Conservation (phyloP, 139 green algal species). For the Asterochloris erici region DNA sequence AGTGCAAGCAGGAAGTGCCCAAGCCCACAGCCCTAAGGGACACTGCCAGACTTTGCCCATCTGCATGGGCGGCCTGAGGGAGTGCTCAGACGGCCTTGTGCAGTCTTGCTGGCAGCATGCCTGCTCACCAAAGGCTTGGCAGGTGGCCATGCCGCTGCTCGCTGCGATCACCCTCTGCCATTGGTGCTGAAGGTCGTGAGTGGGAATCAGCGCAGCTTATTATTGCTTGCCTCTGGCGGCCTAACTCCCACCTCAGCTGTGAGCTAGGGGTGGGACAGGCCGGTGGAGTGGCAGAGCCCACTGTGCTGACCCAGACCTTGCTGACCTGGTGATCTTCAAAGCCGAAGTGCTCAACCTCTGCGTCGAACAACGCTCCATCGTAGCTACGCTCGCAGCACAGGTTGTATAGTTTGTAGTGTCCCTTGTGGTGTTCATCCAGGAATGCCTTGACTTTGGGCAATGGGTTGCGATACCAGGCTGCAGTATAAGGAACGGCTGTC, state of each 20-base stretch:
- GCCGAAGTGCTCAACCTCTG: constrained; percentile 40
- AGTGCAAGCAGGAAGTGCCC: too few relatives aligned
- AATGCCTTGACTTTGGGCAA: constrained; percentile 38
- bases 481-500: not conserved
- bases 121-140: too few relatives aligned
- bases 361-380: constrained; percentile 27
- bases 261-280: not conserved
- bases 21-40: too few relatives aligned
- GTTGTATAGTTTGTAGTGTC: constrained; percentile 61
- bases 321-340: constrained; percentile 68
- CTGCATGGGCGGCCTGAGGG: too few relatives aligned
- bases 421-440: constrained; percentile 39
- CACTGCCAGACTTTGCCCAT: too few relatives aligned
- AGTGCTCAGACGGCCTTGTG: too few relatives aligned
- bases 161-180: not conserved
- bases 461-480: constrained; percentile 63
- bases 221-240: not conserved
- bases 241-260: not conserved
- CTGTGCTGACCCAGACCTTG: not conserved
- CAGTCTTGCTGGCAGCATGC: too few relatives aligned
- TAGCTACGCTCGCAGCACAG: constrained; percentile 62
- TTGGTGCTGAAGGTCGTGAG: not conserved
- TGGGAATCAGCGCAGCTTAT: not conserved
- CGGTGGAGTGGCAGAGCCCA: not conserved
- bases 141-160: not conserved